A percentile compares a stretch with the other conserved stretches of the same genome.
phyloP scores from a whole-genome alignment of 2,329 filamentous ascomycete genomes.

The Pseudogymnoascus sp. region DNA sequence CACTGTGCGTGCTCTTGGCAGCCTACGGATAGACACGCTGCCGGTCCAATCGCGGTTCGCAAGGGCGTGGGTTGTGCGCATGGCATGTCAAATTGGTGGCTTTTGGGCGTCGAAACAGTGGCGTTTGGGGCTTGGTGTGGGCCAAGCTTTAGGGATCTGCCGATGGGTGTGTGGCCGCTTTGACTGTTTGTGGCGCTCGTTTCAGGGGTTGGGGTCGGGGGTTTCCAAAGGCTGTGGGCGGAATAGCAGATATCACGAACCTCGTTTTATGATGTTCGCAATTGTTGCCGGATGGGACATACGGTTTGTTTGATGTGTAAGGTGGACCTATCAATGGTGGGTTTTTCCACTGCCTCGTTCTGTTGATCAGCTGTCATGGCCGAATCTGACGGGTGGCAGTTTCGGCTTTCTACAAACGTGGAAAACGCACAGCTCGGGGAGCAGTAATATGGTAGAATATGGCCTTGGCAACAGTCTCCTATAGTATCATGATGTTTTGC shows the following conservation, averaged over 20 bases:
- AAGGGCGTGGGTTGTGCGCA: neutral
- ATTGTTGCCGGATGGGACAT: neutral
- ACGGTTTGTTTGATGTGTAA: neutral
- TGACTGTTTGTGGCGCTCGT: neutral
- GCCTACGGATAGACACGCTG: neutral
- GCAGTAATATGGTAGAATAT: neutral
- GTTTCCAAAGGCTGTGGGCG: neutral
- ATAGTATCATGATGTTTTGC: neutral
- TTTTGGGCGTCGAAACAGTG: neutral
- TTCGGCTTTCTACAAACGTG: neutral
- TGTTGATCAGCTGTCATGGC: neutral
- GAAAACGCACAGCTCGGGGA: neutral
- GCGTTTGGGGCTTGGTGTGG: neutral
- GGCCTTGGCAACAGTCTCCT: neutral
- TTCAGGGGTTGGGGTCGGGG: neutral
- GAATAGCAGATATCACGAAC: neutral
- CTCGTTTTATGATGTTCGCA: neutral
- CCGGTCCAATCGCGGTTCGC: neutral
- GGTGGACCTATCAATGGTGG: neutral
- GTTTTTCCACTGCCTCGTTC: neutral
- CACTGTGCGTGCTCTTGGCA: neutral
- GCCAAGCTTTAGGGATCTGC: neutral
- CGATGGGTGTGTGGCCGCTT: neutral
- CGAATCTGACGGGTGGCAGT: neutral
- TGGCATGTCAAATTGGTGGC: neutral